Evolutionary conservation across 2,329 filamentous ascomycete species (phyloP).

Genomic region (Fusarium transvaalense): DNA sequence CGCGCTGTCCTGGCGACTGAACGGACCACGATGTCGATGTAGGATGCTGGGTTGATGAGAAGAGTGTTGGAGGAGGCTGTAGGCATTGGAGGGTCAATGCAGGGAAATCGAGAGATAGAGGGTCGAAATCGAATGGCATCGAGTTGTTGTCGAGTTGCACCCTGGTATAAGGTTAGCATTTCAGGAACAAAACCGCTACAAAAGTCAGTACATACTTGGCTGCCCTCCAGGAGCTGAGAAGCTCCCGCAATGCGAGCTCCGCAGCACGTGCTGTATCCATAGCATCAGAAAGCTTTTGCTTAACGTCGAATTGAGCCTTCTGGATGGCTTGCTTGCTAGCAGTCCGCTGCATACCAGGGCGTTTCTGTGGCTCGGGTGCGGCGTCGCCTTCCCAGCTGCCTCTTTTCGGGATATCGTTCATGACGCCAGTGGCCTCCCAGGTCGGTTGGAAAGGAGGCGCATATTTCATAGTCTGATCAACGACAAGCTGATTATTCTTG

Average conservation of each 20-base stretch:
- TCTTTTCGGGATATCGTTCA: constrained; percentile 75
- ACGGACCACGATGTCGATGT: constrained; percentile 86
- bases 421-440: constrained; percentile 84
- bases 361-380: constrained; percentile 54
- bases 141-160: constrained; percentile 67
- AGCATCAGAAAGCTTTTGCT: constrained; percentile 74
- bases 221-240: constrained; percentile 83
- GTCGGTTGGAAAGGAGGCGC: constrained; percentile 69
- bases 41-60: constrained; percentile 82
- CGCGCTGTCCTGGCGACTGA: constrained; percentile 77
- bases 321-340: constrained; percentile 65
- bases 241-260: constrained; percentile 85
- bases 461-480: constrained; percentile 62
- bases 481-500: constrained; percentile 58
- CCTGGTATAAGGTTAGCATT: constrained; percentile 53
- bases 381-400: constrained; percentile 50
- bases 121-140: constrained; percentile 82
- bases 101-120: constrained; percentile 86
- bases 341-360: constrained; percentile 55
- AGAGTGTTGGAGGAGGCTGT: constrained; percentile 82
- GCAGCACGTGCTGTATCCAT: constrained; percentile 84
- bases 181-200: not conserved
- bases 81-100: constrained; percentile 86
- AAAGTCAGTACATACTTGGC: constrained; percentile 72
- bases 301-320: constrained; percentile 73